These are phyloP conservation scores for Fusarium tanahbumbuense DNA, from an alignment of 2,329 filamentous ascomycete species.

Conservation along the genomic window DNA sequence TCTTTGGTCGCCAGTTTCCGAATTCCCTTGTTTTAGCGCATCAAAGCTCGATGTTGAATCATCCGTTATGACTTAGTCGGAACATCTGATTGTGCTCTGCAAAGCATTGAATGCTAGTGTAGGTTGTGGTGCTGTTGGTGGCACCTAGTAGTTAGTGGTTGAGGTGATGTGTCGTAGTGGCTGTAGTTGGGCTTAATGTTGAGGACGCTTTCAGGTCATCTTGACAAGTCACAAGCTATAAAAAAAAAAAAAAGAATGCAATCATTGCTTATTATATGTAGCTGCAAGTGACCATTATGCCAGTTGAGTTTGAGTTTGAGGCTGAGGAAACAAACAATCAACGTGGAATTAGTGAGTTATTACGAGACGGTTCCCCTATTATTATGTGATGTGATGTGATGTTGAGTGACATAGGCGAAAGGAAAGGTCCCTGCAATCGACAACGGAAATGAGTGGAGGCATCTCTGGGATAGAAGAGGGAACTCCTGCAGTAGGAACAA, in stretches of 20 bases:
- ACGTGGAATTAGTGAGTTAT: neutral
- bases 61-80: neutral
- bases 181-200: conserved; percentile 13
- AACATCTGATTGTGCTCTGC: neutral
- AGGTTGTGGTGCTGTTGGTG: neutral
- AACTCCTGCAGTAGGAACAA: conserved; percentile 29
- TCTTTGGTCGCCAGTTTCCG: conserved; percentile 33
- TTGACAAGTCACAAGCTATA: conserved; percentile 17
- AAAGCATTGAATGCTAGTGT: neutral
- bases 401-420: conserved; percentile 1
- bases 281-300: neutral
- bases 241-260: neutral
- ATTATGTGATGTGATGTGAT: conserved; percentile 2
- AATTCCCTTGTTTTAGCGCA: conserved; percentile 41
- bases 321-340: conserved; percentile 1
- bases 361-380: conserved; percentile 17
- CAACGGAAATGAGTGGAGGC: conserved; percentile 40
- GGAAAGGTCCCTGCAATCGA: conserved; percentile 16
- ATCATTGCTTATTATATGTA: conserved; percentile 16
- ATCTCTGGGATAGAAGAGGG: conserved; percentile 19
- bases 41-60: neutral
- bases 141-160: neutral
- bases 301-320: conserved; percentile 5
- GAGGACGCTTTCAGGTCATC: neutral
- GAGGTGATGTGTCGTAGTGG: conserved; percentile 7